phyloP scores from a whole-genome alignment of 2,329 filamentous ascomycete genomes.

The Colletotrichum kahawae region DNA sequence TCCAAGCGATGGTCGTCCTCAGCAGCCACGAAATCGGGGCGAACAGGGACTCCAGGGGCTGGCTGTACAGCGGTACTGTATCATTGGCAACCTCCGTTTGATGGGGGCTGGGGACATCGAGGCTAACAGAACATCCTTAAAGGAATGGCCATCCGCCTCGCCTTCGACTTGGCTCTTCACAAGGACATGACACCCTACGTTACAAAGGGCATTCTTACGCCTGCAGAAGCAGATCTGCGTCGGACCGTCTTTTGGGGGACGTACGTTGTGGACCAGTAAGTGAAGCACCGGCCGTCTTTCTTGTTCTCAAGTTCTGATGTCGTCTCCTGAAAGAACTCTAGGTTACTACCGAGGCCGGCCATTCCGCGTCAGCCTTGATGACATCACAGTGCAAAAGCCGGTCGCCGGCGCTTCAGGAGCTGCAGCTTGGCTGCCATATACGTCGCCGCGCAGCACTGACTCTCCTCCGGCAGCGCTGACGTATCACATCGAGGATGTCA shows the following conservation, averaged over 20 bases:
- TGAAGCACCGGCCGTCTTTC: neutral
- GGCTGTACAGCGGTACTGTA: conserved; percentile 29
- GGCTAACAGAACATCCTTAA: conserved; percentile 20
- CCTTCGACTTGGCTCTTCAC: conserved; percentile 30
- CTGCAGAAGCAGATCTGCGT: conserved; percentile 30
- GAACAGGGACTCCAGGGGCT: conserved; percentile 29
- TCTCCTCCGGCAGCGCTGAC: neutral
- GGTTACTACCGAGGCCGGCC: conserved; percentile 30
- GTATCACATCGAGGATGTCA: neutral
- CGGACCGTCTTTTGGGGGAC: conserved; percentile 34
- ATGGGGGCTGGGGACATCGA: fast-evolving
- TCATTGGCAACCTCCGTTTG: neutral
- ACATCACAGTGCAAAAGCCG: conserved; percentile 28
- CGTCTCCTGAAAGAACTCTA: conserved; percentile 24
- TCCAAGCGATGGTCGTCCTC: conserved; percentile 30
- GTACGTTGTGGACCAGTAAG: conserved; percentile 33
- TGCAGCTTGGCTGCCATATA: neutral
- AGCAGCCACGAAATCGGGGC: conserved; percentile 30
- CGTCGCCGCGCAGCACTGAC: neutral
- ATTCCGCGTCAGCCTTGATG: conserved; percentile 29
- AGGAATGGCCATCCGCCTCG: conserved; percentile 32
- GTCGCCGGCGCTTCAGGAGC: neutral
- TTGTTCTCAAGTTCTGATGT: neutral
- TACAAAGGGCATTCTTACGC: conserved; percentile 24
- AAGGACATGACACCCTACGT: conserved; percentile 30